Conservation (phyloP, 768 basidiomycete genomes). For the Rhizopogon vinicolor region DNA sequence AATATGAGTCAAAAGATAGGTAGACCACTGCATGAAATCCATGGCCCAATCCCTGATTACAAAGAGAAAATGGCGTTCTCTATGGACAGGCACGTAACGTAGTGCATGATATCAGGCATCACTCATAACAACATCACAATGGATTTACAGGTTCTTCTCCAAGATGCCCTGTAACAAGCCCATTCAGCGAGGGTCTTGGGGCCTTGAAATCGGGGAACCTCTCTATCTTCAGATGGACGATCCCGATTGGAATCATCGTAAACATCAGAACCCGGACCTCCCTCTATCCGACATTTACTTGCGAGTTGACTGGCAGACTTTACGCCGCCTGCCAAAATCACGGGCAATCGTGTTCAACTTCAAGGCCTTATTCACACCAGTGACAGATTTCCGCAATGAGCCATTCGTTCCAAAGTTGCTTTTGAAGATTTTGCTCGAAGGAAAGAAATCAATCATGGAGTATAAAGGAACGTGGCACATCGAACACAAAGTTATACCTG, state of each 20-base stretch:
- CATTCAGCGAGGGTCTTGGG: conserved; percentile 51
- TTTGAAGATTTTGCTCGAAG: conserved; percentile 38
- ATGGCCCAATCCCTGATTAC: conserved; percentile 45
- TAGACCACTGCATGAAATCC: conserved; percentile 40
- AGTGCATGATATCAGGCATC: not conserved
- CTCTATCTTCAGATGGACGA: conserved; percentile 39
- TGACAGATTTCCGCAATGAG: conserved; percentile 38
- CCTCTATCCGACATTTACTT: conserved; percentile 36
- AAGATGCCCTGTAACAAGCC: conserved; percentile 44
- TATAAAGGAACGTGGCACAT: conserved; percentile 41
- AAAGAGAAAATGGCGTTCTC: conserved; percentile 44
- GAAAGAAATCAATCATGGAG: conserved; percentile 32
- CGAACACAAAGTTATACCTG: conserved; percentile 42
- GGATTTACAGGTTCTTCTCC: conserved; percentile 36
- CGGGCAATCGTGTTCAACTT: conserved; percentile 49
- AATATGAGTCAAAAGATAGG: conserved; percentile 45
- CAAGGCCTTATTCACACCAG: conserved; percentile 49
- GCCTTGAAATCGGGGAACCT: conserved; percentile 45
- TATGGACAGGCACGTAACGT: conserved; percentile 38
- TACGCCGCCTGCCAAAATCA: conserved; percentile 44
- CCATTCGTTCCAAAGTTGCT: conserved; percentile 44
- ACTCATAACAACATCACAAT: not conserved
- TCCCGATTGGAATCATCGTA: conserved; percentile 30
- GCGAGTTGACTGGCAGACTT: conserved; percentile 53
- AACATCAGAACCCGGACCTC: conserved; percentile 31